phyloP scores from a whole-genome alignment of 1,284 basidiomycete species.

The Tilletia horrida region DNA sequence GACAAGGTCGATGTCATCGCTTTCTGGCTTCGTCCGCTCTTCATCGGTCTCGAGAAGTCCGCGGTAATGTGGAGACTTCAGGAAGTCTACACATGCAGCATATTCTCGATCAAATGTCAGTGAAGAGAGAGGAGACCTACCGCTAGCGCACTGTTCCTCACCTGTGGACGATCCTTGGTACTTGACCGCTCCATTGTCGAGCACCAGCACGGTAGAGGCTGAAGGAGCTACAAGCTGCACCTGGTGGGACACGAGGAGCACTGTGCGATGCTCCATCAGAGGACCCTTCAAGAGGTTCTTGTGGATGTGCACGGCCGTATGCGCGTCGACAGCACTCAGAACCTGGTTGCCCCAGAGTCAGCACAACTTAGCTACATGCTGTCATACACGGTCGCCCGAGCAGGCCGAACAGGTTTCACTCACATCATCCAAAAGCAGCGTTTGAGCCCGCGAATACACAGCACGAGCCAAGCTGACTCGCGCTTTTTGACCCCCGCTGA shows the following conservation, averaged over 20 bases:
- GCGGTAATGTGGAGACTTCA: slow-evolving; percentile 36
- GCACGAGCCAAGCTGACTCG: slow-evolving; percentile 46
- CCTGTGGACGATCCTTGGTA: neutral
- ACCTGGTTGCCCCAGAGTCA: neutral
- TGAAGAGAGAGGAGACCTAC: too few species aligned
- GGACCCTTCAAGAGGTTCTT: slow-evolving; percentile 67
- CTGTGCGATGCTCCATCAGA: slow-evolving; percentile 66
- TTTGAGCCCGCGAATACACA: slow-evolving; percentile 41
- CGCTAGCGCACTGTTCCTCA: neutral
- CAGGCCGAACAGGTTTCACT: too few species aligned
- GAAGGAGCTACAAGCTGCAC: slow-evolving; percentile 5
- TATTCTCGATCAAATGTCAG: too few species aligned
- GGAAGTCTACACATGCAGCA: slow-evolving; percentile 28
- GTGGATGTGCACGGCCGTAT: slow-evolving; percentile 72
- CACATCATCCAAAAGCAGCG: slow-evolving; percentile 49
- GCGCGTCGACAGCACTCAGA: slow-evolving; percentile 82
- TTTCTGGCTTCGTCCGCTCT: slow-evolving; percentile 53
- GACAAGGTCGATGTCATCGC: slow-evolving; percentile 22
- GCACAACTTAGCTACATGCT: too few species aligned
- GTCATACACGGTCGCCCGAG: too few species aligned
- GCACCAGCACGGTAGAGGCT: neutral
- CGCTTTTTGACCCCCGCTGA: slow-evolving; percentile 50
- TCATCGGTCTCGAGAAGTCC: slow-evolving; percentile 54
- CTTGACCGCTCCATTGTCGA: neutral
- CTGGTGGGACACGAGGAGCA: slow-evolving; percentile 75